Evolutionary conservation across 805 yeast species (phyloP).

Genomic region (Metschnikowia bowlesiae): DNA sequence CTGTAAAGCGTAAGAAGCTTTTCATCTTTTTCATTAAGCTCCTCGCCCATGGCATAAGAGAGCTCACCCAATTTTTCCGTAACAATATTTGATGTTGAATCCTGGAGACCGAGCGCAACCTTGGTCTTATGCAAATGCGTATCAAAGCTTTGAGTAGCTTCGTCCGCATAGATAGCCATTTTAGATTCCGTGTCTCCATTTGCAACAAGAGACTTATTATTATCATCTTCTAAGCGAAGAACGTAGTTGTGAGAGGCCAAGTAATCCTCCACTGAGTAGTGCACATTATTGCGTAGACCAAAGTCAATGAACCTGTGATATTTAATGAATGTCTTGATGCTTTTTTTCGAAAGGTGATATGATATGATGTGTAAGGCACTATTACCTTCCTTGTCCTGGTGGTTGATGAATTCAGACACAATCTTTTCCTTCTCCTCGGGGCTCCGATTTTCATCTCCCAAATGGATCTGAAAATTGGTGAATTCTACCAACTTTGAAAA

Average conservation of each 20-base stretch:
- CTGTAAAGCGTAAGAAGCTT: conserved; percentile 25
- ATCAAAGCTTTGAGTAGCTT: conserved; percentile 30
- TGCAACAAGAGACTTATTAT: conserved; percentile 6
- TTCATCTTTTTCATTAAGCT: conserved; percentile 35
- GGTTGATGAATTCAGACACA: conserved; percentile 59
- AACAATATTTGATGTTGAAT: conserved; percentile 28
- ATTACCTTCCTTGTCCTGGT: conserved; percentile 91
- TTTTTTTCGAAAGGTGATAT: conserved; percentile 21
- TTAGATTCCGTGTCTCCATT: conserved; percentile 7
- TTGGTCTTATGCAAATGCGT: conserved; percentile 34
- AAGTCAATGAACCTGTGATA: conserved; percentile 24
- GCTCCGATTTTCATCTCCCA: conserved; percentile 11
- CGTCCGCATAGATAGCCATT: conserved; percentile 3
- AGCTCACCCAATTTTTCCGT: conserved; percentile 38
- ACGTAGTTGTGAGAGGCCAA: conserved; percentile 27
- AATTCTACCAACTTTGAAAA: conserved; percentile 31
- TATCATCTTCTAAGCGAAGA: conserved; percentile 18
- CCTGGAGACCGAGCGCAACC: conserved; percentile 31
- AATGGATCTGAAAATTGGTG: conserved; percentile 21
- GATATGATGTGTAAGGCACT: conserved; percentile 93
- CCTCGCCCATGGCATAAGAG: conserved; percentile 35
- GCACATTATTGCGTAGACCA: conserved; percentile 22
- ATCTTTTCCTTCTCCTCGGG: conserved; percentile 23
- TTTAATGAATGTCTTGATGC: conserved; percentile 22
- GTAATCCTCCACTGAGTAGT: conserved; percentile 25